Evolutionary conservation across 805 yeast genomes (phyloP).

Genomic region (Metschnikowia cubensis): DNA sequence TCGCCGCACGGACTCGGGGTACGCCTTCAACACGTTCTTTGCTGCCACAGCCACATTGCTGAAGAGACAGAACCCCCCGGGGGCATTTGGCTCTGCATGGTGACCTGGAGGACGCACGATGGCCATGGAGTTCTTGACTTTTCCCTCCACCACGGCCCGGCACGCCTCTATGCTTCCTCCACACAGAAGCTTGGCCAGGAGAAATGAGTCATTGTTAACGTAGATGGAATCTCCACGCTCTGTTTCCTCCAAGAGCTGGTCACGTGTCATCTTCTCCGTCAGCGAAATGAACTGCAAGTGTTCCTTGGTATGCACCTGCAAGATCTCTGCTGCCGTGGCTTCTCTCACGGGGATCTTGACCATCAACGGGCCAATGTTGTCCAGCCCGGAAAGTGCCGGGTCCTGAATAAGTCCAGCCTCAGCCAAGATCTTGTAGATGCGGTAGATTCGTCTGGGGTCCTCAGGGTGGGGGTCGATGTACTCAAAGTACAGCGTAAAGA

Average conservation of each 20-base stretch:
- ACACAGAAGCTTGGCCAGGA: constrained; percentile 86
- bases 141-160: constrained; percentile 88
- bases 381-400: constrained; percentile 65
- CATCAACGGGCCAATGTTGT: constrained; percentile 83
- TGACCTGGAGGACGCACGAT: constrained; percentile 99
- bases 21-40: constrained; percentile 69
- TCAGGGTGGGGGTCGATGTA: constrained; percentile 99
- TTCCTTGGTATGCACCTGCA: constrained; percentile 77
- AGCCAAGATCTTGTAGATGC: constrained; percentile 89
- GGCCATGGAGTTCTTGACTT: constrained; percentile 87
- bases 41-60: constrained; percentile 98
- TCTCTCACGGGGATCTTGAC: constrained; percentile 85
- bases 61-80: constrained; percentile 96
- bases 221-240: constrained; percentile 93
- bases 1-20: constrained; percentile 83
- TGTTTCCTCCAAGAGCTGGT: constrained; percentile 72
- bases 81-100: constrained; percentile 96
- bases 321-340: constrained; percentile 81
- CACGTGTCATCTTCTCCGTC: constrained; percentile 74
- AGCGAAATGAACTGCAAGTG: constrained; percentile 73
- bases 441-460: constrained; percentile 92
- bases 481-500: constrained; percentile 86
- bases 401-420: constrained; percentile 89
- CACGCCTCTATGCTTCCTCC: constrained; percentile 98
- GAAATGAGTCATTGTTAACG: constrained; percentile 82